Evolutionary conservation across 768 basidiomycete genomes (phyloP).

Genomic region (Leccinum aurantiacum): DNA sequence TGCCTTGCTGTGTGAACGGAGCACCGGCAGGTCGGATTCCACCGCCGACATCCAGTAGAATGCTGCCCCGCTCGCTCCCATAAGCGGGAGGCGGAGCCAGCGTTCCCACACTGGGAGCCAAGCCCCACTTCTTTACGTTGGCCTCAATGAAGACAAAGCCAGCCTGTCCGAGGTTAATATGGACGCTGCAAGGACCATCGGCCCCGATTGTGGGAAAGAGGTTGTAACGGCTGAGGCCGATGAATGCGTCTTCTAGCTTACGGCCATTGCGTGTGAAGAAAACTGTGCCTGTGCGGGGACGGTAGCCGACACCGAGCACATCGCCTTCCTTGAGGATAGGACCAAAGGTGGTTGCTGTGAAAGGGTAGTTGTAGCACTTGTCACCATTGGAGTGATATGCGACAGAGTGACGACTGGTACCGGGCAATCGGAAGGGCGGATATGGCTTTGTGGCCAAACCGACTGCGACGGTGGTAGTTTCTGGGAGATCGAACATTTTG

Average conservation of each 20-base stretch:
- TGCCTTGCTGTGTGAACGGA: constrained; percentile 41
- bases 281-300: constrained; percentile 95
- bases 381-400: constrained; percentile 97
- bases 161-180: constrained; percentile 96
- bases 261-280: constrained; percentile 99
- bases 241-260: constrained; percentile 94
- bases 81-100: constrained; percentile 97
- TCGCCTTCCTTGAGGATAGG: constrained; percentile 89
- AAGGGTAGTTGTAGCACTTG: constrained; percentile 97
- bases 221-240: constrained; percentile 87
- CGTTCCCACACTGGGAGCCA: constrained; percentile 96
- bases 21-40: constrained; percentile 36
- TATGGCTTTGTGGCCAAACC: constrained; percentile 97
- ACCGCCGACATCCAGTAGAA: constrained; percentile 84
- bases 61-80: constrained; percentile 95
- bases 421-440: constrained; percentile 90
- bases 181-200: constrained; percentile 93
- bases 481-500: constrained; percentile 97
- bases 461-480: constrained; percentile 82
- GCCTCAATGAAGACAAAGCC: constrained; percentile 99
- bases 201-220: constrained; percentile 97
- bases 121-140: constrained; percentile 99
- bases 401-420: constrained; percentile 81
- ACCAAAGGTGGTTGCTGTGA: constrained; percentile 82
- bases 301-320: constrained; percentile 92